Evolutionary conservation across 2,329 filamentous ascomycete genomes (phyloP).

Genomic region (Pyrenophora graminea): DNA sequence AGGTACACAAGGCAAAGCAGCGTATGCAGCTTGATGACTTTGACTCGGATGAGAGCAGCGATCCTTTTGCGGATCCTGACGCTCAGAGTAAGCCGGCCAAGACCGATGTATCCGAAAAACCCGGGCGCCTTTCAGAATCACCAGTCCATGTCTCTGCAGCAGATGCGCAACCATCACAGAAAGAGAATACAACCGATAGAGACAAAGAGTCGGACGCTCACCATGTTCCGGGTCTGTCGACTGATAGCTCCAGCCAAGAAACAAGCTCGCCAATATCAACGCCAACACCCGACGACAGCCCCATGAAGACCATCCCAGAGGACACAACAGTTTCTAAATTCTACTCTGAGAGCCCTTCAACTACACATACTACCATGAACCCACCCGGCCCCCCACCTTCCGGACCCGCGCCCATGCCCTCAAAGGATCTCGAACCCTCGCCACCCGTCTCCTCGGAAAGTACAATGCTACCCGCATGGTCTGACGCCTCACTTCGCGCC

Average conservation of each 20-base stretch:
- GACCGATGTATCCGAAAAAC: constrained; percentile 25
- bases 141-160: constrained; percentile 68
- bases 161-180: constrained; percentile 47
- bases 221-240: constrained; percentile 67
- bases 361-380: constrained; percentile 28
- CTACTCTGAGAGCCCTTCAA: constrained; percentile 25
- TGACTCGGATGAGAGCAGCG: constrained; percentile 59
- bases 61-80: constrained; percentile 50
- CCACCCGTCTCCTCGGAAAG: constrained; percentile 47
- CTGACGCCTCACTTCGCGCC: constrained; percentile 79
- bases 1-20: constrained; percentile 63
- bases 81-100: constrained; percentile 36
- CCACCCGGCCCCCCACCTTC: constrained; percentile 29
- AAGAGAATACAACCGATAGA: constrained; percentile 19
- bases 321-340: constrained; percentile 28
- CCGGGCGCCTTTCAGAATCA: constrained; percentile 63
- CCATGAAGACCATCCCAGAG: constrained; percentile 33
- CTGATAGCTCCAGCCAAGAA: constrained; percentile 73
- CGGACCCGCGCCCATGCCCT: constrained; percentile 45
- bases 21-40: constrained; percentile 73
- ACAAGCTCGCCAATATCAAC: constrained; percentile 46
- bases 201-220: constrained; percentile 37
- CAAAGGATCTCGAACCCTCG: constrained; percentile 28
- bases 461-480: constrained; percentile 72
- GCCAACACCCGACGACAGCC: constrained; percentile 39